A percentile compares a stretch with the other conserved stretches of the same genome.
These are phyloP conservation scores for Paraphaeosphaeria sporulosa DNA, from an alignment of 2,329 filamentous ascomycete genomes.

Conservation along the genomic window DNA sequence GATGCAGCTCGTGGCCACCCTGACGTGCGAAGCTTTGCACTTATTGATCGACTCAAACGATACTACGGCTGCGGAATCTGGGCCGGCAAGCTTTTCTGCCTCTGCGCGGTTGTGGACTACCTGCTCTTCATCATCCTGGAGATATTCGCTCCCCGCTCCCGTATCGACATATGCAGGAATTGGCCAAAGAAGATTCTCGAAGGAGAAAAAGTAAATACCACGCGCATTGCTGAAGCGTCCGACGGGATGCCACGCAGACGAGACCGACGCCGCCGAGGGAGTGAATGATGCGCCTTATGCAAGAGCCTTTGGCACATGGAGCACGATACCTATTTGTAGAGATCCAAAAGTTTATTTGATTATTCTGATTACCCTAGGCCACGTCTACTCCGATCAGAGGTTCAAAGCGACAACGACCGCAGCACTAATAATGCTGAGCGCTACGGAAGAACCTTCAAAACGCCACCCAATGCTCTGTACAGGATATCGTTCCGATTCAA, in stretches of 20 bases:
- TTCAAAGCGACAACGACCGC: slow-evolving; percentile 19
- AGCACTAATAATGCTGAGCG: neutral
- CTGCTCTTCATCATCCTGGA: slow-evolving; percentile 88
- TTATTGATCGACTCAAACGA: slow-evolving; percentile 92
- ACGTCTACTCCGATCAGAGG: slow-evolving; percentile 20
- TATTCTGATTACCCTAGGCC: slow-evolving; percentile 29
- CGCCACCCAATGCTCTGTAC: slow-evolving; percentile 45
- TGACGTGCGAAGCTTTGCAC: slow-evolving; percentile 82
- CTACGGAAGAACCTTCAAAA: slow-evolving; percentile 19
- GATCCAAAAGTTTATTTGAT: slow-evolving; percentile 19
- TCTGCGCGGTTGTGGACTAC: slow-evolving; percentile 94
- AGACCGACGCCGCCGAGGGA: slow-evolving; percentile 36
- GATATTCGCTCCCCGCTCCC: slow-evolving; percentile 81
- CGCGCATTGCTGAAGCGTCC: slow-evolving; percentile 18
- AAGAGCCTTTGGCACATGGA: slow-evolving; percentile 5
- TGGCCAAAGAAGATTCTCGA: slow-evolving; percentile 79
- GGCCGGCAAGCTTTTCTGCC: slow-evolving; percentile 96
- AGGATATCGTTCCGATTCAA: slow-evolving; percentile 12
- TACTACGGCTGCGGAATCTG: slow-evolving; percentile 99
- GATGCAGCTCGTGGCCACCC: slow-evolving; percentile 73
- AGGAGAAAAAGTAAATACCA: slow-evolving; percentile 24
- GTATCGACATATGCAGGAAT: slow-evolving; percentile 87
- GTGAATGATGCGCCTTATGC: slow-evolving; percentile 27
- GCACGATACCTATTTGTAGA: slow-evolving; percentile 6
- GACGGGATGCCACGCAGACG: slow-evolving; percentile 32